A percentile compares a stretch with the other conserved stretches of the same genome.
These are phyloP conservation scores for Tieghemostelium lacteum DNA, from an alignment of 78 protist species.

Conservation along the genomic window DNA sequence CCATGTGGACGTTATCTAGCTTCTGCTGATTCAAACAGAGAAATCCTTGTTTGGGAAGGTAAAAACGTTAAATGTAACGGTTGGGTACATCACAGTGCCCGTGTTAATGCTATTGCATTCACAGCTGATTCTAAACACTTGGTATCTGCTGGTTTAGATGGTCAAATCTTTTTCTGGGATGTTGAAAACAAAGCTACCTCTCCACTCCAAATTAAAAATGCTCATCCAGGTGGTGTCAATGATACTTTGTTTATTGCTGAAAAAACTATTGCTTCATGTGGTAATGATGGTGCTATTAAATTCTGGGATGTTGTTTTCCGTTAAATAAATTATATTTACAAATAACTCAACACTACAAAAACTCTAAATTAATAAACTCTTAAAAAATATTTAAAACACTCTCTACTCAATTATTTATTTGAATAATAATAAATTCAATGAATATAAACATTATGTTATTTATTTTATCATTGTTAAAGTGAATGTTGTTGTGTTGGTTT, in stretches of 20 bases:
- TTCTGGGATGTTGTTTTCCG: no score
- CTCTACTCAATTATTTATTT: no score
- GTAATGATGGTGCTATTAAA: no score
- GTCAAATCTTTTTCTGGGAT: conserved; percentile 85
- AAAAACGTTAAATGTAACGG: conserved; percentile 19
- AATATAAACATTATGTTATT: no score
- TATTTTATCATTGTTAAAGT: no score
- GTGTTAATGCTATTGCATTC: conserved; percentile 88
- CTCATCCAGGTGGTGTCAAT: conserved; percentile 82
- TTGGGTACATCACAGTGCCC: conserved; percentile 90
- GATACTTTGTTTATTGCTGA: conserved; percentile 35
- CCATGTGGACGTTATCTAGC: conserved; percentile 89
- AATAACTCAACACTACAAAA: no score
- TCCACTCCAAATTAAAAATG: conserved; percentile 79
- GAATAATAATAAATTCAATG: no score
- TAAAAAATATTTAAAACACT: no score
- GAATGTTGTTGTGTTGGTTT: no score
- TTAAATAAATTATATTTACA: no score
- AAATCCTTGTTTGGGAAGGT: conserved; percentile 81
- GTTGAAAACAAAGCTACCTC: conserved; percentile 30
- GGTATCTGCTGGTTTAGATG: conserved; percentile 87
- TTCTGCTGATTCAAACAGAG: conserved; percentile 81
- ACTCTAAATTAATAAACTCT: no score
- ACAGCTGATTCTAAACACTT: conserved; percentile 72
- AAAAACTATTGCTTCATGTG: conserved; percentile 60